phyloP scores from a whole-genome alignment of 164 flowering plant genomes.

The Macadamia tetraphylla region DNA sequence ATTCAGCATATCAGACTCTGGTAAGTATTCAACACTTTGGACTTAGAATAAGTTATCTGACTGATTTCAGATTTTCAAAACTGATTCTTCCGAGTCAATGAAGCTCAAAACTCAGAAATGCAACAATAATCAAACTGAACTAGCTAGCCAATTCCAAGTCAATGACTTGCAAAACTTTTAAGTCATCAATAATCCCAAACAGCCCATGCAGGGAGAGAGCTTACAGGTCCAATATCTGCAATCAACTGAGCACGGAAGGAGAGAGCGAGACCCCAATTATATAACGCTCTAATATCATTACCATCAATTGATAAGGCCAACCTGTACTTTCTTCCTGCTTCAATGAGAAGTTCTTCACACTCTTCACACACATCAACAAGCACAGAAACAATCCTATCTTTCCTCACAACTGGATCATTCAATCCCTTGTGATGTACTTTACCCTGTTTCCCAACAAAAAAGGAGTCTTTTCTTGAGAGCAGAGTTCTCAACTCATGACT shows the following conservation, averaged over 20 bases:
- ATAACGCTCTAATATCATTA: conserved; percentile 72
- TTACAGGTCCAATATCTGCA: conserved; percentile 95
- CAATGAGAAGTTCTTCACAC: conserved; percentile 85
- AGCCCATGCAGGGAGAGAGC: conserved; percentile 8
- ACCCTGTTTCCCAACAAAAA: conserved; percentile 16
- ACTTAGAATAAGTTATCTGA: not conserved
- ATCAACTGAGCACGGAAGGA: conserved; percentile 85
- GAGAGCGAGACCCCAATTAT: conserved; percentile 97
- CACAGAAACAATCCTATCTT: conserved; percentile 44
- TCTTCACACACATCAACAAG: conserved; percentile 82
- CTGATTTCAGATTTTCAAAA: not conserved
- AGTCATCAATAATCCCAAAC: not conserved
- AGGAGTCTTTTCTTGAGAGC: conserved; percentile 34
- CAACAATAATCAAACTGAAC: not conserved
- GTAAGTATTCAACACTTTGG: not conserved
- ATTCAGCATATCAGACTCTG: not conserved
- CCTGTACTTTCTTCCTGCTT: conserved; percentile 84
- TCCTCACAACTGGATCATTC: conserved; percentile 25
- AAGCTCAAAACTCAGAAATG: not conserved
- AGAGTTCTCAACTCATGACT: conserved; percentile 67
- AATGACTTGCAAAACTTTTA: not conserved
- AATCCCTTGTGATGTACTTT: conserved; percentile 18
- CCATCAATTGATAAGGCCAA: conserved; percentile 77
- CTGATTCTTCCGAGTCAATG: not conserved
- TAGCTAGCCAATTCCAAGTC: not conserved